phyloP scores from a whole-genome alignment of 2,329 filamentous ascomycete species.

The Colletotrichum tropicicola region DNA sequence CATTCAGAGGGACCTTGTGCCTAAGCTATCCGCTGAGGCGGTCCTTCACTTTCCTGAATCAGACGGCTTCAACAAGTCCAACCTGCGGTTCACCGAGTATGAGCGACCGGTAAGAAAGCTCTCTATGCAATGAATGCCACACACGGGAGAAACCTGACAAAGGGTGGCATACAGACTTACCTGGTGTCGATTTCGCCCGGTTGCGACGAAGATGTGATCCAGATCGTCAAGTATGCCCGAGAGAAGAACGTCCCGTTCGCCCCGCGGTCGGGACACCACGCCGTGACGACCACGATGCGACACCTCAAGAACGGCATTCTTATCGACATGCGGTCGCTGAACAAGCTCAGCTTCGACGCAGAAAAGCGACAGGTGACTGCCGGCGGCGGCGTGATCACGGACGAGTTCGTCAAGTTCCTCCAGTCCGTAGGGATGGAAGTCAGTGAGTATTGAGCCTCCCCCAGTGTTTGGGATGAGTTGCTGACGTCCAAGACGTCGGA shows the following conservation, averaged over 20 bases:
- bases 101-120: constrained; percentile 23
- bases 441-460: background rate
- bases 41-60: background rate
- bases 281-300: constrained; percentile 29
- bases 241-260: constrained; percentile 16
- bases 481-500: background rate
- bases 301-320: constrained; percentile 32
- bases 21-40: background rate
- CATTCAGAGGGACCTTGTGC: background rate
- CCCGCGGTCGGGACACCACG: constrained; percentile 31
- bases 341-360: constrained; percentile 29
- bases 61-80: background rate
- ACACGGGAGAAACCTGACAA: no score
- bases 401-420: constrained; percentile 21
- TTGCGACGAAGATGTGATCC: constrained; percentile 8
- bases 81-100: constrained; percentile 21
- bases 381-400: constrained; percentile 9
- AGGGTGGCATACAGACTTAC: no score
- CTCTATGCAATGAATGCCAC: no score
- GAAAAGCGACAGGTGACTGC: constrained; percentile 23
- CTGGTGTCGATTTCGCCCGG: constrained; percentile 7
- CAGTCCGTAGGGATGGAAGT: constrained; percentile 22
- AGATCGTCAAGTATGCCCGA: constrained; percentile 22
- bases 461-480: no score
- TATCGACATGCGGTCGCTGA: constrained; percentile 35